Evolutionary conservation across 2,329 filamentous ascomycete species (phyloP).

Genomic region (Pochonia chlamydosporia): DNA sequence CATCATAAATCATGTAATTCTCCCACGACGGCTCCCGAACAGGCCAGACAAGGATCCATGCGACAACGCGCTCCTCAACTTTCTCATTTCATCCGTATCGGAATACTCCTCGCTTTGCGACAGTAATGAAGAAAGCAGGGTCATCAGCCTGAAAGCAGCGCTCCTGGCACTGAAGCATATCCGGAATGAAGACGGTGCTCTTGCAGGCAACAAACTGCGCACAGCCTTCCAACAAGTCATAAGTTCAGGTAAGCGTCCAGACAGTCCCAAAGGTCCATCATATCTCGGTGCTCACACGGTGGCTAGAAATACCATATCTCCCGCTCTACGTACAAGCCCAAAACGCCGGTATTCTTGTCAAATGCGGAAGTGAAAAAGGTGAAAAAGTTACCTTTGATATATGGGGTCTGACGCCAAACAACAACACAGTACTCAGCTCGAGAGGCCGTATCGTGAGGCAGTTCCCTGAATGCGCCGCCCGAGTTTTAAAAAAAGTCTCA

Average conservation of each 20-base stretch:
- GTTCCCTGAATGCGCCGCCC: not conserved
- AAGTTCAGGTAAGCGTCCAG: not conserved
- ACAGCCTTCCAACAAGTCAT: not conserved
- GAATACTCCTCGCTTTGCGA: not conserved
- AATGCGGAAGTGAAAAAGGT: not conserved
- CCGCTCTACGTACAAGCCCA: not conserved
- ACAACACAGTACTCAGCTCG: not conserved
- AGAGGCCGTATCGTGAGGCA: not conserved
- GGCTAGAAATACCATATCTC: not conserved
- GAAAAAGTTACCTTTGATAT: not conserved
- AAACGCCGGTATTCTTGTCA: not conserved
- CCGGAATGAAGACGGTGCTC: not conserved
- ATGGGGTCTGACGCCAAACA: constrained; percentile 1
- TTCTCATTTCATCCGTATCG: not conserved
- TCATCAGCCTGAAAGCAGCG: not conserved
- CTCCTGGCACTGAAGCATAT: not conserved
- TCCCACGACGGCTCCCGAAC: constrained; percentile 5
- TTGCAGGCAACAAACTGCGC: not conserved
- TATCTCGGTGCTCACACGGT: not conserved
- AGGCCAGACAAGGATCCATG: not conserved
- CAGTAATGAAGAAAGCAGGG: not conserved
- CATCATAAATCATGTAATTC: constrained; percentile 8
- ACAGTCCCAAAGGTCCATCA: not conserved
- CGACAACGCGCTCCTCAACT: not conserved
- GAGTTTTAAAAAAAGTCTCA: not conserved